These are phyloP conservation scores for Umbelopsis vinacea DNA, from an alignment of 192 early-diverging fungal species.

Conservation along the genomic window DNA sequence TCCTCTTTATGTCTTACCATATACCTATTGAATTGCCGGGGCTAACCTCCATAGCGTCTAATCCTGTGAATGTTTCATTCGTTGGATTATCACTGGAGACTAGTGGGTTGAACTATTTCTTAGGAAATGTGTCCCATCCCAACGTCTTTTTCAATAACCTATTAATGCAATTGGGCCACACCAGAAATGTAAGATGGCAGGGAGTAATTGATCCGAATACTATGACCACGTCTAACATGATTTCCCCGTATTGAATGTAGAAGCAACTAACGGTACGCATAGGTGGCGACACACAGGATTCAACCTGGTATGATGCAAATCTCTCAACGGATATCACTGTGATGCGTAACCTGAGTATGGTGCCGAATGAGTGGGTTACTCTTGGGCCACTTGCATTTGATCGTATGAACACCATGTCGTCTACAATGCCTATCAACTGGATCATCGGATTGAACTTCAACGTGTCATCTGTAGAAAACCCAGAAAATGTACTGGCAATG, in stretches of 20 bases:
- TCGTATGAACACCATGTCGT: not conserved
- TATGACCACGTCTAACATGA: not conserved
- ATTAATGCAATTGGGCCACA: not conserved
- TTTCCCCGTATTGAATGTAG: not conserved
- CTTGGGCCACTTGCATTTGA: not conserved
- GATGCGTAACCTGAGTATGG: not conserved
- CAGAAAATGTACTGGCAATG: not conserved
- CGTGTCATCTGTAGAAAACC: not conserved
- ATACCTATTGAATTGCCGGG: not conserved
- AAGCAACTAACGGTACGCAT: not conserved
- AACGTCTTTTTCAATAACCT: not conserved
- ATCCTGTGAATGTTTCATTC: not conserved
- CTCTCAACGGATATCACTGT: not conserved
- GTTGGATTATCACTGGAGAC: conserved; percentile 9
- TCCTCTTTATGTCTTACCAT: conserved; percentile 1
- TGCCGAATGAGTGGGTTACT: not conserved
- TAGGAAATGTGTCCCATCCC: not conserved
- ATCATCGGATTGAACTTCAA: conserved; percentile 6
- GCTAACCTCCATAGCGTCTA: not conserved
- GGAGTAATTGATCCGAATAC: not conserved
- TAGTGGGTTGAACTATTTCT: conserved; percentile 6
- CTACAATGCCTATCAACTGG: not conserved
- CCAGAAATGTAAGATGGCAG: not conserved
- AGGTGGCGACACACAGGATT: conserved; percentile 3
- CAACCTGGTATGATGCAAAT: not conserved